Evolutionary conservation across 495 filamentous ascomycete genomes (phyloP).

Genomic region (Bathelium albidoporum): DNA sequence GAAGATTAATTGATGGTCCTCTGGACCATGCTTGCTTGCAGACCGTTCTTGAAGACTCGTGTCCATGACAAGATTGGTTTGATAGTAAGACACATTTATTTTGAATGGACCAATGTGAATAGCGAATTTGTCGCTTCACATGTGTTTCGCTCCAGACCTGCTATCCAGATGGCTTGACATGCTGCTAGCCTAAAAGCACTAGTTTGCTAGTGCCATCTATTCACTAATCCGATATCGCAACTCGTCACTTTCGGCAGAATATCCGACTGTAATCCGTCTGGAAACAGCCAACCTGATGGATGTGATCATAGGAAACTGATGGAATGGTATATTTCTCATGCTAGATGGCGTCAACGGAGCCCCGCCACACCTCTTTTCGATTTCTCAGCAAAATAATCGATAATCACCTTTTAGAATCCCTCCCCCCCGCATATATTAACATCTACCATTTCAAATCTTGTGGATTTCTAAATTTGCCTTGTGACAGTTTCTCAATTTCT

Average conservation of each 20-base stretch:
- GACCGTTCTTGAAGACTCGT: conserved; percentile 48
- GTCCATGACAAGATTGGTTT: conserved; percentile 52
- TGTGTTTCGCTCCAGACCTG: background rate
- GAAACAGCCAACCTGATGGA: background rate
- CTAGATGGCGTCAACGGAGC: background rate
- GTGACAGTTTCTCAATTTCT: no score
- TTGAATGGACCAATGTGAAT: no score
- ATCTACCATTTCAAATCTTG: no score
- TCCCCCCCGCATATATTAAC: no score
- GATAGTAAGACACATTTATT: conserved; percentile 59
- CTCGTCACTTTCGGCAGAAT: background rate
- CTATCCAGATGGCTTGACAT: background rate
- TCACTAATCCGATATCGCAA: no score
- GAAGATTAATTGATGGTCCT: conserved; percentile 42
- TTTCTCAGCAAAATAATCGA: conserved; percentile 2
- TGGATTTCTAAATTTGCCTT: no score
- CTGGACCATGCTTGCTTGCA: conserved; percentile 52
- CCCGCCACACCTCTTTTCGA: background rate
- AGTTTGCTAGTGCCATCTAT: no score
- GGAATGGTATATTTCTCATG: background rate
- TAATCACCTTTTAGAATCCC: background rate
- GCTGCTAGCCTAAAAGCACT: no score
- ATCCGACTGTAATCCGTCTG: background rate
- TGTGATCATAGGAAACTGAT: background rate
- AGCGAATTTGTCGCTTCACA: no score